phyloP scores from a whole-genome alignment of 371 early-diverging fungal genomes.

The Funneliformis caledonium region DNA sequence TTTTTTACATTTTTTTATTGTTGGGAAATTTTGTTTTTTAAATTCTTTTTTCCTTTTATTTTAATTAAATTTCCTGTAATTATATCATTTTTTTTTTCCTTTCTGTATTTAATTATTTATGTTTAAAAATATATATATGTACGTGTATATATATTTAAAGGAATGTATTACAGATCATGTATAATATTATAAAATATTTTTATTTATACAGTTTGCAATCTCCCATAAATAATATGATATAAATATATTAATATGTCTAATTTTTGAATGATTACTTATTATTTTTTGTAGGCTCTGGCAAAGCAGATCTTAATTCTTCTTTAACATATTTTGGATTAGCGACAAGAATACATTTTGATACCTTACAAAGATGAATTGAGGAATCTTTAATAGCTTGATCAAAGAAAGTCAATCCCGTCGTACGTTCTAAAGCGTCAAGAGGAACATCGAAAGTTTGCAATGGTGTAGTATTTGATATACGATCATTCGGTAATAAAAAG shows the following conservation, averaged over 20 bases:
- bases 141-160: no score
- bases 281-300: not conserved
- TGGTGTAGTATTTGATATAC: constrained; percentile 68
- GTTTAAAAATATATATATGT: no score
- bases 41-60: no score
- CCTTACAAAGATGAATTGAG: constrained; percentile 49
- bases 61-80: no score
- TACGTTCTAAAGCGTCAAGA: constrained; percentile 76
- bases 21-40: no score
- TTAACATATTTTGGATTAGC: constrained; percentile 27
- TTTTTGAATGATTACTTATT: not conserved
- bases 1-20: no score
- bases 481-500: constrained; percentile 88
- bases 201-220: no score
- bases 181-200: no score
- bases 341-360: constrained; percentile 41
- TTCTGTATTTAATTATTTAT: no score
- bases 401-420: constrained; percentile 81
- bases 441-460: constrained; percentile 76
- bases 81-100: no score
- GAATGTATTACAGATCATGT: no score
- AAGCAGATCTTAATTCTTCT: not conserved
- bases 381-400: constrained; percentile 61
- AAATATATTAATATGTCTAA: not conserved
- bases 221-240: not conserved